A percentile compares a stretch with the other conserved stretches of the same genome.
Evolutionary conservation across 441 rosid genomes (phyloP).

Genomic region (Isatis lusitanica): DNA sequence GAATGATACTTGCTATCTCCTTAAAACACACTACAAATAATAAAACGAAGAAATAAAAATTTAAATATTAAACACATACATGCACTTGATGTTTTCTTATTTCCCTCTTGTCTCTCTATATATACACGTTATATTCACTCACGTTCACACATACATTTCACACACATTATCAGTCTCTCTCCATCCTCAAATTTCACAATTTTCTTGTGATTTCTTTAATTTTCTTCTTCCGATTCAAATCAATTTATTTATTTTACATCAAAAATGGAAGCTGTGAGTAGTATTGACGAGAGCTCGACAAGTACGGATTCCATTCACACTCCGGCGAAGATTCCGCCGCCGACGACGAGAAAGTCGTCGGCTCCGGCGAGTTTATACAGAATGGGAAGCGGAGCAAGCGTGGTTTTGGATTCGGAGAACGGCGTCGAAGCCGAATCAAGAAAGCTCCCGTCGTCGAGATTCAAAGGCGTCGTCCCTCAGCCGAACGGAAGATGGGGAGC

Average conservation of each 20-base stretch:
- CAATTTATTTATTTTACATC: too few species aligned
- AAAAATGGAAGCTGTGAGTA: slow-evolving; percentile 55
- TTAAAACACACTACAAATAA: slow-evolving; percentile 14
- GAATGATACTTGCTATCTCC: neutral
- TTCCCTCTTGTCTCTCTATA: slow-evolving; percentile 34
- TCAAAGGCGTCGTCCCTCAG: slow-evolving; percentile 93
- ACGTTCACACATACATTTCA: slow-evolving; percentile 16
- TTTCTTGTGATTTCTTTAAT: slow-evolving; percentile 7
- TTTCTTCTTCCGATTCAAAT: neutral
- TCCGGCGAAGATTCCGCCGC: slow-evolving; percentile 15
- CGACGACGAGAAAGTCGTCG: slow-evolving; percentile 2
- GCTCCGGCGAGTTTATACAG: slow-evolving; percentile 51
- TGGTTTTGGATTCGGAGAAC: slow-evolving; percentile 54
- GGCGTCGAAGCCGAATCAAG: slow-evolving; percentile 83
- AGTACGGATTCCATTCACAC: slow-evolving; percentile 40
- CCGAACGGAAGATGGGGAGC: slow-evolving; percentile 97
- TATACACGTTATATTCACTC: slow-evolving; percentile 14
- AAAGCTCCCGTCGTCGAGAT: slow-evolving; percentile 82
- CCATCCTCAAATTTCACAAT: neutral
- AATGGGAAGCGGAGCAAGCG: slow-evolving; percentile 71
- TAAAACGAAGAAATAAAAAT: neutral
- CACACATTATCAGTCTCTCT: slow-evolving; percentile 24
- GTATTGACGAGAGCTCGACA: slow-evolving; percentile 63
- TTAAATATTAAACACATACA: slow-evolving; percentile 19
- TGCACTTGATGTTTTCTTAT: slow-evolving; percentile 28